Conservation (phyloP, 805 yeast genomes). For the Zygosaccharomyces bisporus region DNA sequence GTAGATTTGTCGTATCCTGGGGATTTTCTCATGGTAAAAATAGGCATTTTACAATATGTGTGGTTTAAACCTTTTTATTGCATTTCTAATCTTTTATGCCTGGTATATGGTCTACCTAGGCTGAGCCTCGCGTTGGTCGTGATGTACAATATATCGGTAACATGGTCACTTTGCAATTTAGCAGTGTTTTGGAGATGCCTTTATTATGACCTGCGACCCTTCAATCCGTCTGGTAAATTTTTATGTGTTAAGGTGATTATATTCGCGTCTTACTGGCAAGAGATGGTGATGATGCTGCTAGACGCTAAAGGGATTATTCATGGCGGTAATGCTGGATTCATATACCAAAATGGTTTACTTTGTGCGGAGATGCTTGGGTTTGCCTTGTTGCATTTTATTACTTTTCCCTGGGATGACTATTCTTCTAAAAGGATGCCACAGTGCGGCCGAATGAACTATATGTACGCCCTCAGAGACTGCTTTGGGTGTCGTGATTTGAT, state of each 20-base stretch:
- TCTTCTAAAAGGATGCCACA: constrained; percentile 58
- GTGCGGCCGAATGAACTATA: constrained; percentile 59
- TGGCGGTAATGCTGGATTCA: constrained; percentile 43
- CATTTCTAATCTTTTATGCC: constrained; percentile 44
- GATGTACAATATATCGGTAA: constrained; percentile 73
- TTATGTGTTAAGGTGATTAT: constrained; percentile 89
- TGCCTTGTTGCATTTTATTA: constrained; percentile 82
- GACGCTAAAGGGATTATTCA: constrained; percentile 45
- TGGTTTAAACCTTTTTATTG: constrained; percentile 91
- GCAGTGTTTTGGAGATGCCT: constrained; percentile 92
- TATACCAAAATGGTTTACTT: constrained; percentile 72
- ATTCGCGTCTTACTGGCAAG: constrained; percentile 99
- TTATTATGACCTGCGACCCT: constrained; percentile 69
- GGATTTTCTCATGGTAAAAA: constrained; percentile 68
- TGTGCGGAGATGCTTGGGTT: constrained; percentile 83
- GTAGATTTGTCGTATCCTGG: constrained; percentile 85
- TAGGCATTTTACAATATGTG: constrained; percentile 88
- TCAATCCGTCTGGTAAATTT: constrained; percentile 89
- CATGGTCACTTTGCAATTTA: constrained; percentile 75
- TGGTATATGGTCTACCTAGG: constrained; percentile 46
- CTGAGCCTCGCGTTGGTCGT: constrained; percentile 55
- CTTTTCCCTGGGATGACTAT: constrained; percentile 77
- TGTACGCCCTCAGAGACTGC: constrained; percentile 70
- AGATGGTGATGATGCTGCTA: constrained; percentile 54
- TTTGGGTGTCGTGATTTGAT: constrained; percentile 72